Conservation (phyloP, 495 filamentous ascomycete species). For the Filosporella fistucella region DNA sequence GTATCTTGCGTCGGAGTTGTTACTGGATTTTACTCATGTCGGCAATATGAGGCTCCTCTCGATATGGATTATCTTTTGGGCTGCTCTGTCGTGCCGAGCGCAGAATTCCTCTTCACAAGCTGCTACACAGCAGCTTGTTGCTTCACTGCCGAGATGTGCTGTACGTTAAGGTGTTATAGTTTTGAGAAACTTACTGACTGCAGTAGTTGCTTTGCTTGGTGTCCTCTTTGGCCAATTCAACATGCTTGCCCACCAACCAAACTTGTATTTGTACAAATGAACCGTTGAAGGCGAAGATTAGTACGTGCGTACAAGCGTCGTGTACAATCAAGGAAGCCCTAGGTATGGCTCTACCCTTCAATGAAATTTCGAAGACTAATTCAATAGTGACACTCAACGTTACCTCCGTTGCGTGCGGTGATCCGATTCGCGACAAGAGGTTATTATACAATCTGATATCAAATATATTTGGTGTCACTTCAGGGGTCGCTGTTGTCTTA, state of each 20-base stretch:
- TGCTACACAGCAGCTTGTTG: too few species aligned
- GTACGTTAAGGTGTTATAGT: too few species aligned
- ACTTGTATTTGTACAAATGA: constrained; percentile 30
- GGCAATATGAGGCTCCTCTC: too few species aligned
- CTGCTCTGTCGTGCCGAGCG: neutral
- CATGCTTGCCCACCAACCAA: constrained; percentile 26
- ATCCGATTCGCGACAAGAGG: constrained; percentile 14
- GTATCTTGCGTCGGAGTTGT: too few species aligned
- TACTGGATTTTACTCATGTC: too few species aligned
- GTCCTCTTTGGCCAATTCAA: constrained; percentile 20
- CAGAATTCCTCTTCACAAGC: neutral
- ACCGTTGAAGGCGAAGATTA: constrained; percentile 21
- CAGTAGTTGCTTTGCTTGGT: constrained; percentile 22
- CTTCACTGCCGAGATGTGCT: too few species aligned
- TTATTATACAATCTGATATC: constrained; percentile 3
- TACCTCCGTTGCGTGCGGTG: constrained; percentile 14
- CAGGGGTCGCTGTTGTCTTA: constrained; percentile 12
- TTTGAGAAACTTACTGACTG: too few species aligned
- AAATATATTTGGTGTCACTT: constrained; percentile 6
- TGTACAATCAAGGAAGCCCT: constrained; percentile 30
- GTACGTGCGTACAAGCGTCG: constrained; percentile 23
- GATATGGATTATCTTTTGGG: too few species aligned
- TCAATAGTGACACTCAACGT: constrained; percentile 14
- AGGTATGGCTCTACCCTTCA: constrained; percentile 19
- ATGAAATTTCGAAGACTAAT: neutral